Evolutionary conservation across 148 eudicot species (phyloP).

Genomic region (Suaeda aralocaspica): DNA sequence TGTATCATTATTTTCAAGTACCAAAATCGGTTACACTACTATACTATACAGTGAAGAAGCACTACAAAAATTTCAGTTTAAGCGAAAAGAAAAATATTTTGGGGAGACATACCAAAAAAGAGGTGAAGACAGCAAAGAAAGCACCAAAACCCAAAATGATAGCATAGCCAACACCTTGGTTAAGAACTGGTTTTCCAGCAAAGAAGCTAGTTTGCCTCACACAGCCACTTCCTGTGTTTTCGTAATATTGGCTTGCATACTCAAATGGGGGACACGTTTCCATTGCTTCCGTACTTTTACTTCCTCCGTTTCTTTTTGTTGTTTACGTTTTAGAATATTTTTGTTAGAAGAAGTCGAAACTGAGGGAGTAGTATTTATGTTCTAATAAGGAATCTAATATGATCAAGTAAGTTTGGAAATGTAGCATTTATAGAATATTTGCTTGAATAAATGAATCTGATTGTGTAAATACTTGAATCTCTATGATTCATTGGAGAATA

Average conservation of each 20-base stretch:
- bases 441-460: too few relatives aligned
- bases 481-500: slow-evolving; percentile 10
- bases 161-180: slow-evolving; percentile 83
- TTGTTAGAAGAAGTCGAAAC: too few relatives aligned
- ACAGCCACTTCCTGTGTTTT: slow-evolving; percentile 37
- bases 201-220: slow-evolving; percentile 69
- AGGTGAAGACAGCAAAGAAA: slow-evolving; percentile 78
- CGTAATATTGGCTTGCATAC: slow-evolving; percentile 24
- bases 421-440: too few relatives aligned
- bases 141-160: slow-evolving; percentile 89
- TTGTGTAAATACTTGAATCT: background rate
- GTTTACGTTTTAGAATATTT: too few relatives aligned
- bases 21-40: background rate
- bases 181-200: slow-evolving; percentile 61
- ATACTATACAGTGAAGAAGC: background rate
- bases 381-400: too few relatives aligned
- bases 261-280: slow-evolving; percentile 26
- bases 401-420: too few relatives aligned
- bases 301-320: background rate
- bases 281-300: too few relatives aligned
- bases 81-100: background rate
- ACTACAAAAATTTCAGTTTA: background rate
- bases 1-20: background rate
- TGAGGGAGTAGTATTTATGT: too few relatives aligned
- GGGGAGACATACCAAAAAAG: slow-evolving; percentile 41